Conservation (phyloP, 306 rosid species). For the Lupinus albus region DNA sequence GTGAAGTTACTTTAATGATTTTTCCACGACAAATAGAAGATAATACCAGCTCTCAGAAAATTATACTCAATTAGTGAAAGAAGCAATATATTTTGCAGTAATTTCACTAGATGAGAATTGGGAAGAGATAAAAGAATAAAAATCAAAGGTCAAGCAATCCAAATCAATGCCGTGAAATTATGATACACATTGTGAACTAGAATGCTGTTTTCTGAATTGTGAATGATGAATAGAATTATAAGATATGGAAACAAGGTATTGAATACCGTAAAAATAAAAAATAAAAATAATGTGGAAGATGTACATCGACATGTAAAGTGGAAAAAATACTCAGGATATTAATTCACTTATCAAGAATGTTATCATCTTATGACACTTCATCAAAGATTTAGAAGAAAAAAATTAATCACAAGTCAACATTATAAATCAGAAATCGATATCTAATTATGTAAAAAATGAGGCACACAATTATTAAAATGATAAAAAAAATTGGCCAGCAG, state of each 20-base stretch:
- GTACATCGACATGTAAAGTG: background rate
- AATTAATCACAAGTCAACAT: background rate
- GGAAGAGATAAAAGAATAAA: background rate
- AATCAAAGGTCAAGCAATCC: background rate
- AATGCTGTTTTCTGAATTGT: background rate
- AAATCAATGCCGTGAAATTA: background rate
- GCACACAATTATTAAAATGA: slow-evolving; percentile 4
- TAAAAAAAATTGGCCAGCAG: background rate
- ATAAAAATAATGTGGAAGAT: background rate
- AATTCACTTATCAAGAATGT: no score
- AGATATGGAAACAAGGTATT: slow-evolving; percentile 1
- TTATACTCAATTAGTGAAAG: slow-evolving; percentile 5
- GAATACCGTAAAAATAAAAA: no score
- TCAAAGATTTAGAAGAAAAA: background rate
- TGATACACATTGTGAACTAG: background rate
- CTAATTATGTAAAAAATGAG: background rate
- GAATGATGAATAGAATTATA: slow-evolving; percentile 7
- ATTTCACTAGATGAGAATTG: background rate
- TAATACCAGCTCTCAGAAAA: background rate
- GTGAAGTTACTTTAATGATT: background rate
- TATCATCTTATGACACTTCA: no score
- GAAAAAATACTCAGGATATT: background rate
- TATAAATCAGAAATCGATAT: background rate
- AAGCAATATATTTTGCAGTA: background rate
- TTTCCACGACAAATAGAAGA: background rate